A percentile compares a stretch with the other conserved stretches of the same genome.
These are phyloP conservation scores for Ustilago cynodontis DNA, from an alignment of 1,284 basidiomycete species.

Conservation along the genomic window DNA sequence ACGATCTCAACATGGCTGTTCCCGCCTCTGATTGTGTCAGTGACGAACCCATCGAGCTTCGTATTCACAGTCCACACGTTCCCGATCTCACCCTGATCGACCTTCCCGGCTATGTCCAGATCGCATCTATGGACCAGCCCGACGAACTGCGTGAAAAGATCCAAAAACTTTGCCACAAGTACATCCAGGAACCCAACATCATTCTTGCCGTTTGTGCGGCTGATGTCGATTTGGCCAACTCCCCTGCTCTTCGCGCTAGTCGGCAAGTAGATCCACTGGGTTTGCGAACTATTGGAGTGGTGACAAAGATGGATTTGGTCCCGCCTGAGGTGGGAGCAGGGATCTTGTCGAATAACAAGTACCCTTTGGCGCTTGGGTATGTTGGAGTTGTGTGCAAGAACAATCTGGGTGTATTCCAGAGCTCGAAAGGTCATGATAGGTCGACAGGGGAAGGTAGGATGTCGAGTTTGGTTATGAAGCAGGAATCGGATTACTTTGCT, in stretches of 20 bases:
- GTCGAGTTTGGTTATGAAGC: constrained; percentile 75
- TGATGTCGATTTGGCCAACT: constrained; percentile 98
- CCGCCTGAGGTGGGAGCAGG: constrained; percentile 82
- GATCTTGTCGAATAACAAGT: constrained; percentile 89
- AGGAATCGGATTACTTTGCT: constrained; percentile 86
- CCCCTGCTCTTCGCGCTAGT: constrained; percentile 91
- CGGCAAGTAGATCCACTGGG: constrained; percentile 94
- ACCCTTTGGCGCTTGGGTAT: constrained; percentile 97
- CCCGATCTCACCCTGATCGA: constrained; percentile 98
- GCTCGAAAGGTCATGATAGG: constrained; percentile 52
- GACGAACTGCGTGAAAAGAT: constrained; percentile 95
- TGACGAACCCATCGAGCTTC: constrained; percentile 93
- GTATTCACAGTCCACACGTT: constrained; percentile 94
- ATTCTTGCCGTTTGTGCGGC: constrained; percentile 97
- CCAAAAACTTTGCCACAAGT: constrained; percentile 87
- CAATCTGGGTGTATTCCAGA: constrained; percentile 52
- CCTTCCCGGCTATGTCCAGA: constrained; percentile 96
- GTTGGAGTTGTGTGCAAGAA: constrained; percentile 88
- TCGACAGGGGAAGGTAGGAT: constrained; percentile 58
- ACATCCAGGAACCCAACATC: constrained; percentile 97
- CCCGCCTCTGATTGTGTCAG: constrained; percentile 89
- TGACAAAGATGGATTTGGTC: constrained; percentile 99
- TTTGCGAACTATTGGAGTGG: constrained; percentile 92
- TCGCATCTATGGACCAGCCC: constrained; percentile 93
- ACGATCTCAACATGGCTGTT: constrained; percentile 94